Base-by-base conservation (phyloP, 1,139 yeast genomes). In the Schizosaccharomyces versatilis region DNA sequence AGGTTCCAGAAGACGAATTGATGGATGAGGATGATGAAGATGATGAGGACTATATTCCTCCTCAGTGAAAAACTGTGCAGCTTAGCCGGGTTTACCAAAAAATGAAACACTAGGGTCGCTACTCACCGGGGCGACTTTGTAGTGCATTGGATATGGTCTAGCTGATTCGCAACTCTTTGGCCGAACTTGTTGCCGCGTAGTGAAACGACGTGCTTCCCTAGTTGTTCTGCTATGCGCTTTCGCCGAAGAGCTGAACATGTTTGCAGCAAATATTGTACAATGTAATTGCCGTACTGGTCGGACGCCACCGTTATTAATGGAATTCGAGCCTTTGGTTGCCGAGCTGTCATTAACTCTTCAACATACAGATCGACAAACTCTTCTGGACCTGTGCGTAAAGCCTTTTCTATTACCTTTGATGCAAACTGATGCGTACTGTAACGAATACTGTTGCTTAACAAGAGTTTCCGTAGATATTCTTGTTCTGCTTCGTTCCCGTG, bases 391-490 rank as follows among this genome's bases (percentile, higher is more conserved):
- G 55, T 60, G 55, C 67, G 68, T 54, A 69, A 61, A 59, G 68
- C 61, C 56, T 66, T 68, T 56, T 69, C 71, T 10, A 69, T 65
- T 3, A 68, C 70, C 52, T 67, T 65, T 48, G 72, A 68, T 0
- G 73, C 72, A 59, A 63, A 67, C 49, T 68, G 71, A 57, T 70
- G 71, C 24, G 62, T 62, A 41, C 71, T 67, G 56, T 68, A 70
- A n/a, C 59, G 58, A 3, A 64, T 64, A 0, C 71, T 67, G 38
- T 61, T 57, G 6, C 60, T 60, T 41, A 70, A 61, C 7, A 70
- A 62, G 44, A 59, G 56, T 10, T 65, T 58, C 24, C 68, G 61
- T 8, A 68, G 69, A 5, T 59, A 60, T n/a, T 61, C 58, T 6
- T 69, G 62, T 53, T 63, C 66, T 1, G 62, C 64, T 55, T 60